phyloP scores from a whole-genome alignment of 176 grass and related monocot species.

The Aegilops umbellulata region DNA sequence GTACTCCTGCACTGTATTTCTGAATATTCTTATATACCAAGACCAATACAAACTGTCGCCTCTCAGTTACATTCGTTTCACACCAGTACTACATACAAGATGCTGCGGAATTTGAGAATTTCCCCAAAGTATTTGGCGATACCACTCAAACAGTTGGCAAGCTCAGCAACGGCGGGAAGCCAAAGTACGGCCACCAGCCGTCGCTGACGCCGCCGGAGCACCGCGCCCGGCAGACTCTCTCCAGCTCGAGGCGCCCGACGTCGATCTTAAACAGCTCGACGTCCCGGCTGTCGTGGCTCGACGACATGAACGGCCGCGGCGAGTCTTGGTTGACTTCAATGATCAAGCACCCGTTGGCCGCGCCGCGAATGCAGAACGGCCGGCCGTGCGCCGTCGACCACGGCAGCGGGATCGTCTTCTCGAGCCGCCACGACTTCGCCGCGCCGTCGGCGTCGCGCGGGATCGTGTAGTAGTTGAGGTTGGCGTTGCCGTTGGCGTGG shows the following conservation, averaged over 20 bases:
- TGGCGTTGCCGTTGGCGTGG: slow-evolving; percentile 26
- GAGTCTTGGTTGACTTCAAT: slow-evolving; percentile 16
- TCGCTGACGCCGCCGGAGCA: slow-evolving; percentile 12
- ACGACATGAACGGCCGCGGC: slow-evolving; percentile 10
- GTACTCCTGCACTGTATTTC: background rate
- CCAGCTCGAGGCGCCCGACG: slow-evolving; percentile 23
- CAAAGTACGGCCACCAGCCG: slow-evolving; percentile 37
- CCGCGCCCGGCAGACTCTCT: slow-evolving; percentile 23
- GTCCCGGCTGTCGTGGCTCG: background rate
- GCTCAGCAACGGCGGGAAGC: slow-evolving; percentile 38
- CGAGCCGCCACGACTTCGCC: slow-evolving; percentile 17
- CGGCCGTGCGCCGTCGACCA: slow-evolving; percentile 1
- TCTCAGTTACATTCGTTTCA: background rate
- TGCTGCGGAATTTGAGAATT: background rate
- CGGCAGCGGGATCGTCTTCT: slow-evolving; percentile 27
- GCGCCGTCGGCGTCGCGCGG: background rate
- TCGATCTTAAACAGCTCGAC: slow-evolving; percentile 43
- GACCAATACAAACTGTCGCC: background rate
- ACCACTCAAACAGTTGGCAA: slow-evolving; percentile 34
- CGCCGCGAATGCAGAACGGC: slow-evolving; percentile 21
- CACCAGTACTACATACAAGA: background rate
- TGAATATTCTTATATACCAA: background rate
- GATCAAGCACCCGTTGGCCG: slow-evolving; percentile 35
- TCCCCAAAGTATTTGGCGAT: background rate
- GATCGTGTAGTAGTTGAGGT: slow-evolving; percentile 40